Conservation (phyloP, 1,284 basidiomycete species). For the Sporisorium exsertum region DNA sequence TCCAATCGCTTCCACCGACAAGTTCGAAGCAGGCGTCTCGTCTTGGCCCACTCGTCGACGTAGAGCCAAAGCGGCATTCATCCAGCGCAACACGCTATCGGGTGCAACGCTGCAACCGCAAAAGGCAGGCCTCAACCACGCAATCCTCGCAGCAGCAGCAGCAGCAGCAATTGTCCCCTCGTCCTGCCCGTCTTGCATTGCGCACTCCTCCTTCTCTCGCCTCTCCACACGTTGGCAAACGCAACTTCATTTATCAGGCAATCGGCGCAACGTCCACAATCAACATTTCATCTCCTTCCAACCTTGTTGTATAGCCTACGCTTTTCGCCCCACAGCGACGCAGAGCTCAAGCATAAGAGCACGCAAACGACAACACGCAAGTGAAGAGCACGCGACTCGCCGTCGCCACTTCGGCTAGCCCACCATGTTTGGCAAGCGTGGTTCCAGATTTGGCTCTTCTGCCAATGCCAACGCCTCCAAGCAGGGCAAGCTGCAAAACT, state of each 20-base stretch:
- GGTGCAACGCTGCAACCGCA: background rate
- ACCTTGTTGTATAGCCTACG: slow-evolving; percentile 1
- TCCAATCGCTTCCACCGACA: background rate
- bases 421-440: slow-evolving; percentile 37
- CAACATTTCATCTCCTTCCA: slow-evolving; percentile 9
- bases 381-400: slow-evolving; percentile 10
- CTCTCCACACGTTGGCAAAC: background rate
- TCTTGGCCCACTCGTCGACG: background rate
- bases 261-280: background rate
- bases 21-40: background rate
- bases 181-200: too few relatives aligned
- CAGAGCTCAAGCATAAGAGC: slow-evolving; percentile 1
- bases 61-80: background rate
- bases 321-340: background rate
- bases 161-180: too few relatives aligned
- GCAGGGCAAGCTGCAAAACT: slow-evolving; percentile 13
- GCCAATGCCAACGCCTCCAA: slow-evolving; percentile 1
- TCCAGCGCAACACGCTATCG: background rate
- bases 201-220: background rate
- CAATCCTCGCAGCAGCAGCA: background rate
- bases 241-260: background rate
- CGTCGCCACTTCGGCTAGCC: slow-evolving; percentile 5
- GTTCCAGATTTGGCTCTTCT: slow-evolving; percentile 17
- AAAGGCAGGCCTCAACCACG: background rate
- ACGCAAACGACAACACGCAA: background rate